A percentile compares a stretch with the other conserved stretches of the same genome.
Evolutionary conservation across 257 asterid species (phyloP).

Genomic region (Plantago major): DNA sequence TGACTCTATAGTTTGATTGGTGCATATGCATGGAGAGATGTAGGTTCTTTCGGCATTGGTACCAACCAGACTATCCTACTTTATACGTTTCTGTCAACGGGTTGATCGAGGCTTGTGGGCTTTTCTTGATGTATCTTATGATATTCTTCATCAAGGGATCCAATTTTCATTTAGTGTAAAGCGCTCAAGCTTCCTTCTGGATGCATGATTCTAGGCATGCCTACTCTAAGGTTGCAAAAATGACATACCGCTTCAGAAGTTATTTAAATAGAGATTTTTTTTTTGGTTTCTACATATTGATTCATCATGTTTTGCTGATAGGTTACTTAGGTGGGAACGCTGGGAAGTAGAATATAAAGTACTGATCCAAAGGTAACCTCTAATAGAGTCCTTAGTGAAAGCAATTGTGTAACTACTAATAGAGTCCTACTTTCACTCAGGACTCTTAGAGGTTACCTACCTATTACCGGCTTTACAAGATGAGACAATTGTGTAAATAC

Average conservation of each 20-base stretch:
- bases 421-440: too few relatives aligned
- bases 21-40: slow-evolving; percentile 81
- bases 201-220: slow-evolving; percentile 89
- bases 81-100: slow-evolving; percentile 78
- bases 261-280: neutral
- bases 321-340: slow-evolving; percentile 96
- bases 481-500: too few relatives aligned
- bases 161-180: slow-evolving; percentile 45
- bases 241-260: neutral
- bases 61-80: slow-evolving; percentile 55
- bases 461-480: too few relatives aligned
- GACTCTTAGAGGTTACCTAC: too few relatives aligned
- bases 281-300: neutral
- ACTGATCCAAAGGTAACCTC: slow-evolving; percentile 45
- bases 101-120: slow-evolving; percentile 88
- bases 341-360: slow-evolving; percentile 80
- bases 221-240: slow-evolving; percentile 82
- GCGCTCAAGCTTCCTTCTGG: slow-evolving; percentile 84
- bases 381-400: too few relatives aligned
- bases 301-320: slow-evolving; percentile 13
- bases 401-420: too few relatives aligned
- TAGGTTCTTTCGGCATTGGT: slow-evolving; percentile 86
- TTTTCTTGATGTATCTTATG: slow-evolving; percentile 73
- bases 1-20: neutral
- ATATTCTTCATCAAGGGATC: slow-evolving; percentile 55